Evolutionary conservation across 192 early-diverging fungal species (phyloP).

Genomic region (Coemansia sp.): DNA sequence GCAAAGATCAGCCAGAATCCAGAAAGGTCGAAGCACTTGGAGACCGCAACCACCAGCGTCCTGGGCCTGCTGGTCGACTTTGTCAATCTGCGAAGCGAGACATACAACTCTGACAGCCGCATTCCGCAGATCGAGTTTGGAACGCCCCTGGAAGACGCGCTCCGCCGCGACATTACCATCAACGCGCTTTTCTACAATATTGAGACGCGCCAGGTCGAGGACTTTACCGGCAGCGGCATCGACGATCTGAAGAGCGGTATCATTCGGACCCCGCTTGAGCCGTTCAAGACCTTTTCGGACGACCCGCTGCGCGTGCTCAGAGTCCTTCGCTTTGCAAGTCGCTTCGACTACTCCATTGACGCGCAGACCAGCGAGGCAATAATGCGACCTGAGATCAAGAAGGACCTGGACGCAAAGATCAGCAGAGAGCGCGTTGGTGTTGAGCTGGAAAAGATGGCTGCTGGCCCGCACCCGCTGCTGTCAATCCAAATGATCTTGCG

Average conservation of each 20-base stretch:
- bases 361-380: slow-evolving; percentile 65
- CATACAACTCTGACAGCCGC: slow-evolving; percentile 77
- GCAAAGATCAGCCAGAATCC: slow-evolving; percentile 91
- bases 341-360: slow-evolving; percentile 79
- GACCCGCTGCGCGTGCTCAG: slow-evolving; percentile 94
- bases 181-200: slow-evolving; percentile 98
- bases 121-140: slow-evolving; percentile 83
- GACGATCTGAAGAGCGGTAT: slow-evolving; percentile 68
- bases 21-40: slow-evolving; percentile 94
- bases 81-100: slow-evolving; percentile 92
- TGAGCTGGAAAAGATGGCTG: slow-evolving; percentile 93
- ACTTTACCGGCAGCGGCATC: slow-evolving; percentile 78
- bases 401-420: slow-evolving; percentile 78
- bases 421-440: slow-evolving; percentile 88
- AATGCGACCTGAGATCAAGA: slow-evolving; percentile 55
- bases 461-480: slow-evolving; percentile 57
- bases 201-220: slow-evolving; percentile 78
- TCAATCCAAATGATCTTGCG: slow-evolving; percentile 53
- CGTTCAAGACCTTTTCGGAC: slow-evolving; percentile 87
- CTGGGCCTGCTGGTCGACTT: slow-evolving; percentile 85
- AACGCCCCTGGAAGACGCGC: slow-evolving; percentile 88
- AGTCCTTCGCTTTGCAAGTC: slow-evolving; percentile 90
- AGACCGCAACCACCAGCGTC: slow-evolving; percentile 90
- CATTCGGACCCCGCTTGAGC: slow-evolving; percentile 87
- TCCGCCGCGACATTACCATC: slow-evolving; percentile 95